phyloP scores from a whole-genome alignment of 306 rosid species.

The Quercus berberidifolia region DNA sequence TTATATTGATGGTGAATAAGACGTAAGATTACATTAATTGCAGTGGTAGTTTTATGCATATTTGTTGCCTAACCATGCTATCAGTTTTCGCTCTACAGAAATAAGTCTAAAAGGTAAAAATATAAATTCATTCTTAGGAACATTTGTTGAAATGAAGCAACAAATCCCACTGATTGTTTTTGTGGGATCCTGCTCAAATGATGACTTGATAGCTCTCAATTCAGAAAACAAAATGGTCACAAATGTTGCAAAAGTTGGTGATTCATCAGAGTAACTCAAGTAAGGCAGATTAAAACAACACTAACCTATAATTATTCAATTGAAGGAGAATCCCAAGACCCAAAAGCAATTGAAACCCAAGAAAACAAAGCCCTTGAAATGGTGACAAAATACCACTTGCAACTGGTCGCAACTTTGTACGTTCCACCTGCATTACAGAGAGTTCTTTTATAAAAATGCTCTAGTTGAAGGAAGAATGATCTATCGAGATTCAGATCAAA shows the following conservation, averaged over 20 bases:
- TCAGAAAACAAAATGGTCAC: not conserved
- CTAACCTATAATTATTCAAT: conserved; percentile 77
- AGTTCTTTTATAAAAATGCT: conserved; percentile 9
- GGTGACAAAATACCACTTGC: conserved; percentile 92
- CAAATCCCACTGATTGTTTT: not conserved
- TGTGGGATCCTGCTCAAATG: not conserved
- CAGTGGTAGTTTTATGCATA: no score
- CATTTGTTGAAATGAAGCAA: not conserved
- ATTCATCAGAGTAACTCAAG: not conserved
- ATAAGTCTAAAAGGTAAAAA: not conserved
- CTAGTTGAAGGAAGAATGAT: conserved; percentile 7
- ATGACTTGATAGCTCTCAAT: not conserved
- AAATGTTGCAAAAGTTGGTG: not conserved
- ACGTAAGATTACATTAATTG: no score
- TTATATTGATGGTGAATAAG: no score
- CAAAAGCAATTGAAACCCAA: conserved; percentile 82
- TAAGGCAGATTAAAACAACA: conserved; percentile 8
- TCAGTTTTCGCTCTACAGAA: not conserved
- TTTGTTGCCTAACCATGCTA: not conserved
- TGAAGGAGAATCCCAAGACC: conserved; percentile 89
- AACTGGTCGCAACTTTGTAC: conserved; percentile 82
- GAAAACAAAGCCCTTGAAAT: conserved; percentile 79
- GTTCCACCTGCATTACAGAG: conserved; percentile 69
- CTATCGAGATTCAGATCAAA: not conserved
- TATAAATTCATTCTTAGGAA: not conserved